phyloP scores from a whole-genome alignment of 2,329 filamentous ascomycete genomes.

The Cordyceps fumosorosea region DNA sequence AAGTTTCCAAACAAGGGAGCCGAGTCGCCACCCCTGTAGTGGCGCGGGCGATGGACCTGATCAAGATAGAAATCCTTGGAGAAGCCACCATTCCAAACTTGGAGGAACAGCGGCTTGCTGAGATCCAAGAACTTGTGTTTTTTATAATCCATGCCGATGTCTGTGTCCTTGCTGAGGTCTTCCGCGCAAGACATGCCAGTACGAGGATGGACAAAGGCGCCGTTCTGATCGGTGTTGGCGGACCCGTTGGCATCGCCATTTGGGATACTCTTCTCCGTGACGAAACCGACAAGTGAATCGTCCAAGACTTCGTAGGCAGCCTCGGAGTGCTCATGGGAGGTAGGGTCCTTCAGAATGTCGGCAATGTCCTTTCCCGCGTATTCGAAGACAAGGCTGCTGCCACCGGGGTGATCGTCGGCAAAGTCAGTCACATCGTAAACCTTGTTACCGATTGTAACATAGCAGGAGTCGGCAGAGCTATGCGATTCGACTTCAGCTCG shows the following conservation, averaged over 20 bases:
- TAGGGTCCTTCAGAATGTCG: slow-evolving; percentile 72
- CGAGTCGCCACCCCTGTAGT: slow-evolving; percentile 89
- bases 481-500: slow-evolving; percentile 74
- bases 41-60: slow-evolving; percentile 89
- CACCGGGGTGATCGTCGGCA: slow-evolving; percentile 83
- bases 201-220: slow-evolving; percentile 42
- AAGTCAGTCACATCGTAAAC: slow-evolving; percentile 96
- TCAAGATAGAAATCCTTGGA: slow-evolving; percentile 94
- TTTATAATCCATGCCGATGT: slow-evolving; percentile 68
- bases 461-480: slow-evolving; percentile 77
- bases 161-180: slow-evolving; percentile 81
- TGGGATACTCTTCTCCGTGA: slow-evolving; percentile 50
- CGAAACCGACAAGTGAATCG: slow-evolving; percentile 77
- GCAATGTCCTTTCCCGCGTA: slow-evolving; percentile 84
- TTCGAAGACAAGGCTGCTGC: slow-evolving; percentile 78
- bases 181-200: slow-evolving; percentile 89
- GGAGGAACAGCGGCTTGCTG: slow-evolving; percentile 72
- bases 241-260: slow-evolving; percentile 25
- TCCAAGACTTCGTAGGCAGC: slow-evolving; percentile 94
- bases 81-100: slow-evolving; percentile 85
- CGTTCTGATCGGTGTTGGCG: slow-evolving; percentile 21
- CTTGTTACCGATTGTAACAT: slow-evolving; percentile 81
- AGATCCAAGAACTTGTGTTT: slow-evolving; percentile 92
- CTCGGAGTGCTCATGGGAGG: slow-evolving; percentile 82
- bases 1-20: slow-evolving; percentile 97